phyloP scores from a whole-genome alignment of 2,329 filamentous ascomycete species.

The Cryphonectria nitschkei region DNA sequence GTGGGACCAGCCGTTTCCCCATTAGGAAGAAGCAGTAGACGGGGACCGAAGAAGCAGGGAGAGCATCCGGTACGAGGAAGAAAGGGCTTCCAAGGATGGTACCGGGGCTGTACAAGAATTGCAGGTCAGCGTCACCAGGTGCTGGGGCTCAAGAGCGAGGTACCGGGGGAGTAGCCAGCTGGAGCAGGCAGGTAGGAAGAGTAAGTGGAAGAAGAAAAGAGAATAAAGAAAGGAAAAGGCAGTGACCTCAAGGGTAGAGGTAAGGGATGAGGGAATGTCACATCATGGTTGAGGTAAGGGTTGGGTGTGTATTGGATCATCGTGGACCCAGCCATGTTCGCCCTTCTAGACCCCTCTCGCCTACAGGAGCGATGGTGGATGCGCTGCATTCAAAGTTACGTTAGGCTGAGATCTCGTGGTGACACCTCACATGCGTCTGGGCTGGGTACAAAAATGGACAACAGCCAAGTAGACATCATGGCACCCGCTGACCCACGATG shows the following conservation, averaged over 20 bases:
- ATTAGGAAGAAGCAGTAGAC: constrained; percentile 21
- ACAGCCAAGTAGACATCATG: not conserved
- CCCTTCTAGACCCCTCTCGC: constrained; percentile 2
- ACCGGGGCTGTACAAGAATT: constrained; percentile 19
- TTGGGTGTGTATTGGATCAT: constrained; percentile 10
- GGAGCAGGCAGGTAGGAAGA: constrained; percentile 20
- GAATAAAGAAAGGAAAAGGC: not conserved
- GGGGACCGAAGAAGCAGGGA: constrained; percentile 14
- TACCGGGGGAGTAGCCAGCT: constrained; percentile 14
- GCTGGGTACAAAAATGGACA: not conserved
- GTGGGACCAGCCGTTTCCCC: constrained; percentile 20
- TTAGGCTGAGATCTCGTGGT: constrained; percentile 28
- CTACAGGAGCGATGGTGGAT: not conserved
- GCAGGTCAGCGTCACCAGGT: not conserved
- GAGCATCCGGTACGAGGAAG: constrained; percentile 1
- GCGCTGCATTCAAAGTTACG: constrained; percentile 12
- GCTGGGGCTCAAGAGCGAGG: not conserved
- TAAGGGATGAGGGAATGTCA: constrained; percentile 19
- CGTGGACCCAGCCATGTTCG: constrained; percentile 21
- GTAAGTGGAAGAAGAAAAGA: not conserved
- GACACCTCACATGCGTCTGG: constrained; percentile 22
- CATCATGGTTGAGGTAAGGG: constrained; percentile 20
- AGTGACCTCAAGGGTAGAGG: constrained; percentile 9
- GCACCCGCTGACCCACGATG: constrained; percentile 16
- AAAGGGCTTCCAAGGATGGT: constrained; percentile 11